A percentile compares a stretch with the other conserved stretches of the same genome.
Evolutionary conservation across 495 filamentous ascomycete genomes (phyloP).

Genomic region (Neurospora sp.): DNA sequence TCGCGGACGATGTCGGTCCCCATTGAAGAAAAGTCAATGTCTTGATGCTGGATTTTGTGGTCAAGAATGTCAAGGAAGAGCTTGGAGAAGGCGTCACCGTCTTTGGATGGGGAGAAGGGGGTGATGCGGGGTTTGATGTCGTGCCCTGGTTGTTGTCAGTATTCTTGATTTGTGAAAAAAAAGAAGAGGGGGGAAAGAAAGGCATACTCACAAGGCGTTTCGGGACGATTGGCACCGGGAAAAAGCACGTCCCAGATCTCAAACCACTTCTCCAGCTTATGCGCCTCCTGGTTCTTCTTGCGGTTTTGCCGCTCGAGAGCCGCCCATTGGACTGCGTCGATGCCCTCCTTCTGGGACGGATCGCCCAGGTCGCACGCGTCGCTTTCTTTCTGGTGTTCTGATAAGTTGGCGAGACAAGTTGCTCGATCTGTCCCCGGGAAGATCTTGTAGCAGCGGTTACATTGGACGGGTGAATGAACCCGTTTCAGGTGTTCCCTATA

Average conservation of each 20-base stretch:
- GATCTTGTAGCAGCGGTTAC: slow-evolving; percentile 16
- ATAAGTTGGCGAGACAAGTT: slow-evolving; percentile 8
- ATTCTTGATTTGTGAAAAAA: background rate
- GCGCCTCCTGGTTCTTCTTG: slow-evolving; percentile 17
- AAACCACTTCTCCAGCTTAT: slow-evolving; percentile 19
- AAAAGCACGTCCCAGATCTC: slow-evolving; percentile 21
- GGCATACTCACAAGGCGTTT: slow-evolving; percentile 14
- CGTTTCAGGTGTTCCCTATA: slow-evolving; percentile 18
- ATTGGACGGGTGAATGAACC: slow-evolving; percentile 17
- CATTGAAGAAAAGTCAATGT: slow-evolving; percentile 9
- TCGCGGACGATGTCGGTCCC: slow-evolving; percentile 5
- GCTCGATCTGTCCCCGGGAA: slow-evolving; percentile 15
- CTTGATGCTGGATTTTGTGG: slow-evolving; percentile 14
- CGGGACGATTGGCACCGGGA: slow-evolving; percentile 7
- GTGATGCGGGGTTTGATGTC: slow-evolving; percentile 5
- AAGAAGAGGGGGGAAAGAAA: background rate
- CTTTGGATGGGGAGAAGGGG: slow-evolving; percentile 4
- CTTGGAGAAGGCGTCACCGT: slow-evolving; percentile 15
- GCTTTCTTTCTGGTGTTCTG: slow-evolving; percentile 13
- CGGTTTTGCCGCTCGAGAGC: slow-evolving; percentile 16
- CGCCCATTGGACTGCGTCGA: slow-evolving; percentile 18
- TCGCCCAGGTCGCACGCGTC: slow-evolving; percentile 10
- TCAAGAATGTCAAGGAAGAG: slow-evolving; percentile 17
- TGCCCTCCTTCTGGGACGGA: slow-evolving; percentile 12
- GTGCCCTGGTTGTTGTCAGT: slow-evolving; percentile 10